Base-by-base conservation (phyloP, 2,329 filamentous ascomycete species). In the Colletotrichum tabaci region DNA sequence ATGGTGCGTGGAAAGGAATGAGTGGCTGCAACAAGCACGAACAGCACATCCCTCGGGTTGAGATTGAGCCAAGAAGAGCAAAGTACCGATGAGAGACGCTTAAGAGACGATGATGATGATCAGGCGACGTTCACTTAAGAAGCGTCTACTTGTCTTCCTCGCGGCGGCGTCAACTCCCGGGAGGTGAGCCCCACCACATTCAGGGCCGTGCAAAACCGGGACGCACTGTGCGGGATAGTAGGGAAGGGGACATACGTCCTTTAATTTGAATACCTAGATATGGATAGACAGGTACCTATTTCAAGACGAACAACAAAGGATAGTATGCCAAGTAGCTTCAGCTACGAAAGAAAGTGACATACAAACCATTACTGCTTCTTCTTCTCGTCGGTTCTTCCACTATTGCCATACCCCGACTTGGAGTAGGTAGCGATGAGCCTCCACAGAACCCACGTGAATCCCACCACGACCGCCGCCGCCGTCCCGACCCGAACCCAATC, bases 401-500 rank as follows among this genome's bases (percentile, higher is more conserved):
- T 30, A 58, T 49, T 69, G n/a, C 80, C 76, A 53, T 83, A 77
- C 5, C 81, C 82, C 26, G 79, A 78, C 71, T 69, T 76, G 16
- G 78, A 63, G 74, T 81, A 85, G 12, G 82, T 82, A 7, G 75
- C 77, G 18, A 80, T 77, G 52, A 93, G 80, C 77, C 88, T 91
- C 87, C 88, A 91, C 18, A 91, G 76, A 21, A 94, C 85, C 91
- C 92, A 95, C n/a, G 85, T 77, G 78, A 94, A 93, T 0, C 93
- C 93, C 49, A 91, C 75, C 2, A 86, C 73, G 15, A 95, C 88
- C 1, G 86, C 88, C 1, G 80, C 82, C 4, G 89, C 84, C 0
- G 93, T 95, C 4, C 90, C 89, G 26, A 79, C 75, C 42, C 84
- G 84, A 56, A 89, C 81, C 78, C 85, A 87, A 18, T 79, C 78